These are phyloP conservation scores for Balamuthia mandrillaris DNA, from an alignment of 208 protist genomes.

Conservation along the genomic window DNA sequence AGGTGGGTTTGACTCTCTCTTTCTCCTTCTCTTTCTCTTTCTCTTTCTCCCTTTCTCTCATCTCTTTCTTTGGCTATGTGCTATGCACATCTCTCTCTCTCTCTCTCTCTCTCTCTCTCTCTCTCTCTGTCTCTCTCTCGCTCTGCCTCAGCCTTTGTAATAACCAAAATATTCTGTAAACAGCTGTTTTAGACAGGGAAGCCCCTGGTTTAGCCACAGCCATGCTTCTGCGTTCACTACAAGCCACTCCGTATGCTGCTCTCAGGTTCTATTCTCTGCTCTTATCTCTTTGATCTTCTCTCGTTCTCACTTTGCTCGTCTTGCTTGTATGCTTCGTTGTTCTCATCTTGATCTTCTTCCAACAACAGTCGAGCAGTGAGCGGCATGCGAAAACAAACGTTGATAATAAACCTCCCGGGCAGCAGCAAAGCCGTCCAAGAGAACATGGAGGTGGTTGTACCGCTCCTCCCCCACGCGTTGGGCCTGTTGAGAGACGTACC, in stretches of 20 bases:
- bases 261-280: background rate
- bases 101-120: too few relatives aligned
- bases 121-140: too few relatives aligned
- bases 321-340: too few relatives aligned
- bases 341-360: background rate
- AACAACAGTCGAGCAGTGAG: slow-evolving; percentile 37
- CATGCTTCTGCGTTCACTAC: slow-evolving; percentile 42
- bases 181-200: slow-evolving; percentile 22
- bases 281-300: too few relatives aligned
- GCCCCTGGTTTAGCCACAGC: slow-evolving; percentile 47
- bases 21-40: too few relatives aligned
- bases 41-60: too few relatives aligned
- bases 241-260: slow-evolving; percentile 50
- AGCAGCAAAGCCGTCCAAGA: slow-evolving; percentile 53
- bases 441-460: slow-evolving; percentile 15
- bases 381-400: slow-evolving; percentile 36
- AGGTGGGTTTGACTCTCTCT: background rate
- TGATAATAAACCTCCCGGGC: slow-evolving; percentile 60
- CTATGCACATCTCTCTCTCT: too few relatives aligned
- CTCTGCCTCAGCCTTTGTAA: too few relatives aligned
- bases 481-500: slow-evolving; percentile 4
- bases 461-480: slow-evolving; percentile 48
- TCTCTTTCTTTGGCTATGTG: too few relatives aligned
- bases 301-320: too few relatives aligned
- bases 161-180: too few relatives aligned